phyloP scores from a whole-genome alignment of 2,329 filamentous ascomycete genomes.

The Paecilomyces fulvus region DNA sequence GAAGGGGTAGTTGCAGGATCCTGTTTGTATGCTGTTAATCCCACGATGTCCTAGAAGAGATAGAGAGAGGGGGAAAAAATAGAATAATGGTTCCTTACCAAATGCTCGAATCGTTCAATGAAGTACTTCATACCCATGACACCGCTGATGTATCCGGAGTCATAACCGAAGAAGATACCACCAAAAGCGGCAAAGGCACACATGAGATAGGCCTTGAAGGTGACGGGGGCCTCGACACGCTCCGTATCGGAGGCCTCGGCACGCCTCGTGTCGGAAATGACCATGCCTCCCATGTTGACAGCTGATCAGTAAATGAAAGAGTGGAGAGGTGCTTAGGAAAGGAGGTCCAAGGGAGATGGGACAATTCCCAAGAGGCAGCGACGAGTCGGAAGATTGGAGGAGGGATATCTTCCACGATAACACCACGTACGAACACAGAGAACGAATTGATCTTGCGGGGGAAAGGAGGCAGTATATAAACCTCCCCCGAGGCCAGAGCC shows the following conservation, averaged over 20 bases:
- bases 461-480: neutral
- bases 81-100: conserved; percentile 11
- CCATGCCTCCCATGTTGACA: neutral
- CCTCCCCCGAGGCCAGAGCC: neutral
- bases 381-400: neutral
- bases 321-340: neutral
- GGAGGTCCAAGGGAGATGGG: neutral
- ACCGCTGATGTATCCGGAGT: conserved; percentile 39
- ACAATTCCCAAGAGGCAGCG: neutral
- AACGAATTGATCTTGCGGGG: neutral
- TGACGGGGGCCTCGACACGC: conserved; percentile 52
- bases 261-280: too few species aligned
- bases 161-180: conserved; percentile 51
- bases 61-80: neutral
- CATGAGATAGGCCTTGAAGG: conserved; percentile 52
- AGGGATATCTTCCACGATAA: neutral
- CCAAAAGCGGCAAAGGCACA: conserved; percentile 54
- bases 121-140: conserved; percentile 34
- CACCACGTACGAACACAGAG: neutral
- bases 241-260: conserved; percentile 31
- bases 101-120: conserved; percentile 20
- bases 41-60: neutral
- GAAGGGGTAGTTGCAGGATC: neutral
- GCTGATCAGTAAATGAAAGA: neutral
- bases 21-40: neutral